Evolutionary conservation across 805 yeast species (phyloP), one percentile per base, ranked within the genome.

Genomic region (Ogataea chonburiensis): DNA sequence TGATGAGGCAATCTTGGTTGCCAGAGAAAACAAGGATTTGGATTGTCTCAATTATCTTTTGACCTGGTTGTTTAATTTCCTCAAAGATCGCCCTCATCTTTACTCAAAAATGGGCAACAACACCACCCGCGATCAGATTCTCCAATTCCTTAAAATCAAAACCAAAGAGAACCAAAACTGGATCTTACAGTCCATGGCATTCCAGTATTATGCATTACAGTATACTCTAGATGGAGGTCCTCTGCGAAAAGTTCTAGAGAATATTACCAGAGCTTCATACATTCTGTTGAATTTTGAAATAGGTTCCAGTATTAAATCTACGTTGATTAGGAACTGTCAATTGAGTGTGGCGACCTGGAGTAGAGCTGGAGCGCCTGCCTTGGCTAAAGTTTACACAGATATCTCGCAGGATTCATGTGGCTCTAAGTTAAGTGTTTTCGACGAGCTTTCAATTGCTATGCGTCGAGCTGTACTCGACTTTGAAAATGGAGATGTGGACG

Each of bases 1-100:
- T 7, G 86, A 83, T 44, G 96, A 88, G 56, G 93, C 96, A 0
- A 82, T 87, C 3, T 69, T 83, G 5, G 87, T 88, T 3, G 96
- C 96, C 0, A 66, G 96, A 47, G 96, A 88, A 50, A 81, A 82
- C 49, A 79, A 79, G 43, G 96, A 89, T 56, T 69, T 75, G 37
- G 67, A 71, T 10, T 85, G 94, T 17, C 67, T 87, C 26, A 81
- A 85, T 17, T 79, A 79, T 47, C 70, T 87, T 11, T 63, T 87
- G 32, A 70, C 86, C 7, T 83, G 93, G 88, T 64, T 86, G 1
- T 77, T 79, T 46, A 74, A 80, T 44, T 85, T 82, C 48, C 68
- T 86, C 51, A 77, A 76, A 42, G 74, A 75, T 40, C 72, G 80
- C 49, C 96, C 95, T 0, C 66, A 72, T 31, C 53, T 79, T 7